A percentile compares a stretch with the other conserved stretches of the same genome.
Evolutionary conservation across 108 stramenopile genomes (phyloP).

Genomic region (Cyclotella atomus): DNA sequence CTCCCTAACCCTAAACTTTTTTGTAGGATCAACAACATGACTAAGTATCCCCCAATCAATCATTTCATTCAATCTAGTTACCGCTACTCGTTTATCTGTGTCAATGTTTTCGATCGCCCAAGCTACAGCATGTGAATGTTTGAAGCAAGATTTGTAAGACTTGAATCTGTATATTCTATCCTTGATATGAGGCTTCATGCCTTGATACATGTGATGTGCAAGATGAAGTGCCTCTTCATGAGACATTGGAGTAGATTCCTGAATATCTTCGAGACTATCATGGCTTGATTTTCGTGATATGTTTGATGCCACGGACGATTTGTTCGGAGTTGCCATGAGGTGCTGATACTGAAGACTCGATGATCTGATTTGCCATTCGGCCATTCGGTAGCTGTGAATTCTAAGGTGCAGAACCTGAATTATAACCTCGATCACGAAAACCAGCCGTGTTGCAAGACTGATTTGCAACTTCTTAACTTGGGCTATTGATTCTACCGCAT

Average conservation of each 20-base stretch:
- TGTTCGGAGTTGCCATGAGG: neutral
- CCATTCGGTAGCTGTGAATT: no score
- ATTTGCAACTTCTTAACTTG: no score
- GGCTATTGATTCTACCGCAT: no score
- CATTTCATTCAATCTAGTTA: slow-evolving; percentile 36
- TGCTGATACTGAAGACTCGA: no score
- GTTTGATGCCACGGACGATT: neutral
- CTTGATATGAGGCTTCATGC: slow-evolving; percentile 23
- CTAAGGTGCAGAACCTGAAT: no score
- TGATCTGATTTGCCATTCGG: no score
- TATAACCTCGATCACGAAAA: no score
- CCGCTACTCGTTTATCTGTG: slow-evolving; percentile 19
- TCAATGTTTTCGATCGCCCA: slow-evolving; percentile 33
- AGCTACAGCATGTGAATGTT: slow-evolving; percentile 32
- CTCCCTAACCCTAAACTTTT: slow-evolving; percentile 36
- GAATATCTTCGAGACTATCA: neutral
- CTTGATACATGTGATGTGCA: slow-evolving; percentile 25
- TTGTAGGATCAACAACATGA: slow-evolving; percentile 43
- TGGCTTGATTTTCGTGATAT: neutral
- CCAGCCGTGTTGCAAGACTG: no score
- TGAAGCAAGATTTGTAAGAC: slow-evolving; percentile 43
- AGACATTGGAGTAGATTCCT: neutral
- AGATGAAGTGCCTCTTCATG: slow-evolving; percentile 17
- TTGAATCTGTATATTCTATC: slow-evolving; percentile 53
- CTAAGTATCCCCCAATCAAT: slow-evolving; percentile 30